These are phyloP conservation scores for Collybia sordida DNA, from an alignment of 768 basidiomycete species.

Conservation along the genomic window DNA sequence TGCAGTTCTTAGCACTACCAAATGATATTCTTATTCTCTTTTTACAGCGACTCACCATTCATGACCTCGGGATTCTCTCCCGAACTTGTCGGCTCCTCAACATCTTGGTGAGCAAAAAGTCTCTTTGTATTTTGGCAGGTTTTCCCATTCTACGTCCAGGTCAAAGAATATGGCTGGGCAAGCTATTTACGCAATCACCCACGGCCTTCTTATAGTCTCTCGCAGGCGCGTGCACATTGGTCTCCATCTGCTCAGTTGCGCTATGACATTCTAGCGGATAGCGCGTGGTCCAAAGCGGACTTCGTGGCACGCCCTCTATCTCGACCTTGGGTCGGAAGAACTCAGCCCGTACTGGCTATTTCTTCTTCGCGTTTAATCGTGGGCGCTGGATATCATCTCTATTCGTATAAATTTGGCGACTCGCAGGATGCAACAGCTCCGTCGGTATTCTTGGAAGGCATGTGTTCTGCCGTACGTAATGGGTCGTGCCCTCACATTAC, in stretches of 20 bases:
- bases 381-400: constrained; percentile 57
- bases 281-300: constrained; percentile 45
- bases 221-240: constrained; percentile 44
- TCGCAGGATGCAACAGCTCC: constrained; percentile 34
- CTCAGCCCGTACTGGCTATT: constrained; percentile 57
- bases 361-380: constrained; percentile 56
- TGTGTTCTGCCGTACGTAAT: constrained; percentile 29
- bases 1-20: constrained; percentile 39
- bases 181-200: constrained; percentile 48
- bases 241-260: constrained; percentile 39
- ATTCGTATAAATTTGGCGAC: constrained; percentile 52
- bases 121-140: constrained; percentile 3
- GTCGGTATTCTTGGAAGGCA: constrained; percentile 45
- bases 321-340: constrained; percentile 53
- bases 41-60: constrained; percentile 41
- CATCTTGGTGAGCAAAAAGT: constrained; percentile 40
- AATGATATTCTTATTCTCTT: constrained; percentile 57
- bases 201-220: constrained; percentile 54
- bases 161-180: constrained; percentile 63
- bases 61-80: constrained; percentile 42
- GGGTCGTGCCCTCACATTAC: constrained; percentile 50
- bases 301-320: constrained; percentile 70
- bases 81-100: constrained; percentile 37
- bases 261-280: constrained; percentile 54
- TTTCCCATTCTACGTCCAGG: constrained; percentile 34